Evolutionary conservation across 805 yeast species (phyloP), one percentile per base, ranked within the genome.

Genomic region (Nakazawaea laoshanensis): DNA sequence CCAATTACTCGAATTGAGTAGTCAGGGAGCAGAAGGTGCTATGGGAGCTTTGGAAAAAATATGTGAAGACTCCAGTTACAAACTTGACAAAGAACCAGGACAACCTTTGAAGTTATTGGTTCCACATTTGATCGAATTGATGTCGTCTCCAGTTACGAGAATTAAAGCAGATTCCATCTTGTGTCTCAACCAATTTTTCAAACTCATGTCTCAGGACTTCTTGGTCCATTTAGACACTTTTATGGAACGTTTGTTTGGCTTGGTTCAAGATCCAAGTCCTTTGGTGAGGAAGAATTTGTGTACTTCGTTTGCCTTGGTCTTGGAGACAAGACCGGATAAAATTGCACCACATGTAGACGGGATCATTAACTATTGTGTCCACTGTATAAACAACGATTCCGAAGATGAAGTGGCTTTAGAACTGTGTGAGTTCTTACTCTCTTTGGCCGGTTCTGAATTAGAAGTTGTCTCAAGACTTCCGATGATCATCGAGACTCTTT

Each of bases 351-450:
- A 89, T 52, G 53, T 89, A 36, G 74, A 69, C 35, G 96, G 96
- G n/a, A 86, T 92, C 11, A 71, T 89, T 25, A 72, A 76, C 42
- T 92, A 82, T 59, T 77, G 88, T 47, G 56, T 86, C 32, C 96
- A 87, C 57, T 71, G 87, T 38, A 74, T 89, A 59, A 68, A 69
- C 36, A 71, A 68, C 38, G 42, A 38, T 17, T 41, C 48, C 9
- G 77, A 78, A 41, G 88, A 82, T 43, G 77, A 69, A 35, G 94
- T 86, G 20, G 80, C 95, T 0, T 62, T 88, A 36, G 96, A 88
- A 52, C 96, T 95, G 3, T 86, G 96, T 53, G 97, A 92, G 57
- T 87, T 92, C 46, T 59, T 92, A 38, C 67, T 89, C 27, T 75
- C 83, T 2, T 64, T 89, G 35, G 73, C 88, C 0, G 78, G 86